Base-by-base conservation (phyloP, 2,329 filamentous ascomycete species). In the Capronia coronata region DNA sequence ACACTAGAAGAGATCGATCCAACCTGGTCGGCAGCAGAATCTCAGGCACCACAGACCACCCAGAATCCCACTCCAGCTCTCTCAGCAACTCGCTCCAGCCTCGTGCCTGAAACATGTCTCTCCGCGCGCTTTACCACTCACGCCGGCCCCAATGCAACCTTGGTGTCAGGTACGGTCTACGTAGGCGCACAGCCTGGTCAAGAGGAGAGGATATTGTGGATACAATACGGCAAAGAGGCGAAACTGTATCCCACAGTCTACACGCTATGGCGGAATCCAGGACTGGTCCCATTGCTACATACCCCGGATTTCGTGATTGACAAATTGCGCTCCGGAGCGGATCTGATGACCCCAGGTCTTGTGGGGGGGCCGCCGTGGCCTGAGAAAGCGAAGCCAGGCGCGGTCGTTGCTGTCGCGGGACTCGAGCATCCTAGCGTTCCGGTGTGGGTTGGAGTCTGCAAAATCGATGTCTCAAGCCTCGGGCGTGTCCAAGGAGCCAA, bases 321-420 rank as follows among this genome's bases (percentile, higher is more conserved):
- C 61, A 84, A 84, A 64, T 67, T 86, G 7, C 77, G 76, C 49
- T 74, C 75, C 6, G 82, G 82, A 2, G 81, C 82, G 16, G 81
- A 84, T 64, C 68, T 86, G 41, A 85, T 85, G 82, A 83, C 77
- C 1, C 82, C 82, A 1, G 82, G 82, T 7, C 66, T 86, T 11
- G 75, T 80, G 22, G 75, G 77, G 45, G 80, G 82, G 1, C 79
- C 81, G 9, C 80, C 81, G 1, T 85, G 84, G 60, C 79, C 80
- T 2, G 59, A 68, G 29, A 70, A 70, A 40, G 82, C 82, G 1
- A 77, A 72, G 44, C 78, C 79, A 60, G 80, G 76, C 1, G 71
- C 79, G 2, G 67, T 84, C 21, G 79, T 83, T n/a, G 80, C 79
- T 2, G 74, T 85, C 18, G 80, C 81, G 2, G 77, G 77, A 51